These are phyloP conservation scores for Debaryomycetaceae sp. DNA, from an alignment of 1,139 yeast species.

Conservation along the genomic window DNA sequence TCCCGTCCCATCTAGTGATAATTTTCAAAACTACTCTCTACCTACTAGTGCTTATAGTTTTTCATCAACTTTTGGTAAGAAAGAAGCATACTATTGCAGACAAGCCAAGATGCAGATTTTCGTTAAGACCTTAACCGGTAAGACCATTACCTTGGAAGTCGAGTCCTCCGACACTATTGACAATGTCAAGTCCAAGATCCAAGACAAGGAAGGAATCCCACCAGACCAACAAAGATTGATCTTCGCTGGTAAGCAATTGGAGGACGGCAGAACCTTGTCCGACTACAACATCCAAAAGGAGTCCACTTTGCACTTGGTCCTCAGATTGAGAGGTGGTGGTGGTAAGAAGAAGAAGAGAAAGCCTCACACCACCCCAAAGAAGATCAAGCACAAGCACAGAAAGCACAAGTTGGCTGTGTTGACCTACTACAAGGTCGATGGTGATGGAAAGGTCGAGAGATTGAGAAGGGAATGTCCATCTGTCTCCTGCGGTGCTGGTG, in stretches of 20 bases:
- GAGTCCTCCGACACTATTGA: conserved; percentile 99
- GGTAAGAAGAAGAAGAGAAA: conserved; percentile 99
- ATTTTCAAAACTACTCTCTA: background rate
- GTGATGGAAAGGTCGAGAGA: conserved; percentile 97
- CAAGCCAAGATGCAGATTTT: conserved; percentile 90
- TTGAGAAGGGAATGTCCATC: conserved; percentile 98
- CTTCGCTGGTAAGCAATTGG: conserved; percentile 99
- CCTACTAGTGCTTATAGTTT: conserved; percentile 1
- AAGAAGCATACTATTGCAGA: conserved; percentile 48
- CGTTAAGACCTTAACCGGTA: conserved; percentile 98
- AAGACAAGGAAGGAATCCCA: conserved; percentile 99
- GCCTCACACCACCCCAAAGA: conserved; percentile 99
- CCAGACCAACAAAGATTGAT: conserved; percentile 99
- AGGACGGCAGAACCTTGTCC: conserved; percentile 97
- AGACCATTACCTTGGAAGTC: conserved; percentile 98
- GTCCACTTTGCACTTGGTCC: conserved; percentile 95
- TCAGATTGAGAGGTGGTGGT: conserved; percentile 96
- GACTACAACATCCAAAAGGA: conserved; percentile 99
- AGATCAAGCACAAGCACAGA: conserved; percentile 99
- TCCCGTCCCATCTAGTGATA: background rate
- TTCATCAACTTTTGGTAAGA: conserved; percentile 36
- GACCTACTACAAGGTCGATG: conserved; percentile 98
- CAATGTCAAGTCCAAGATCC: conserved; percentile 98
- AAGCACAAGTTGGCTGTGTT: conserved; percentile 98
- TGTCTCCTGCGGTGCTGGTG: conserved; percentile 96